A percentile compares a stretch with the other conserved stretches of the same genome.
phyloP scores from a whole-genome alignment of 208 protist species.

The Trichomonas vaginalis region DNA sequence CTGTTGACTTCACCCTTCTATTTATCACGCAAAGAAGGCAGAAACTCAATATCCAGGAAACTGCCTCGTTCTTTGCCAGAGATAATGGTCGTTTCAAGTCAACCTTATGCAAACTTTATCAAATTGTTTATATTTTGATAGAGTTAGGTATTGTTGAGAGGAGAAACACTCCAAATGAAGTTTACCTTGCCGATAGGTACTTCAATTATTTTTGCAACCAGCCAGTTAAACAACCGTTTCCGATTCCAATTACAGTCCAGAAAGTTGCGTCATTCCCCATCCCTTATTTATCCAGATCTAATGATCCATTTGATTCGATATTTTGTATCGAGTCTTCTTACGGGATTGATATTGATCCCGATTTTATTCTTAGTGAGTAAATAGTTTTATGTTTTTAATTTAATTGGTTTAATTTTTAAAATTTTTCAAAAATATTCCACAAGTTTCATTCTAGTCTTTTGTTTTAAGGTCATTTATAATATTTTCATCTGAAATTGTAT shows the following conservation, averaged over 20 bases:
- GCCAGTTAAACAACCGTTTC: neutral
- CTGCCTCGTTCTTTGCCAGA: neutral
- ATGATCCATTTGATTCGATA: no score
- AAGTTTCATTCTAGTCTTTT: no score
- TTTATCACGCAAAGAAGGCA: neutral
- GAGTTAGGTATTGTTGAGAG: neutral
- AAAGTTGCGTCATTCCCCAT: no score
- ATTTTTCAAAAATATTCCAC: no score
- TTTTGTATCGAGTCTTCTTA: no score
- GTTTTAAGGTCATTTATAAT: no score
- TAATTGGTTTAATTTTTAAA: no score
- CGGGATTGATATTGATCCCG: no score
- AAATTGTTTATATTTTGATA: neutral
- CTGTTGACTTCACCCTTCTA: neutral
- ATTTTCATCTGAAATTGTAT: no score
- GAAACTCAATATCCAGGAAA: neutral
- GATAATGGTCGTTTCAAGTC: neutral
- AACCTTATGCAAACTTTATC: neutral
- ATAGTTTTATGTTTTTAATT: no score
- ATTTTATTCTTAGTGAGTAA: no score
- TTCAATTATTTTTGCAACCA: neutral
- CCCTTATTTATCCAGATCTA: no score
- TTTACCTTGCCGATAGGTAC: neutral
- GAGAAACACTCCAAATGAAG: neutral
- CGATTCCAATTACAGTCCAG: neutral